Percentiles rank a stretch among this genome's conserved stretches.
phyloP scores from a whole-genome alignment of 352 stramenopile species.

The Phytopythium boreale region DNA sequence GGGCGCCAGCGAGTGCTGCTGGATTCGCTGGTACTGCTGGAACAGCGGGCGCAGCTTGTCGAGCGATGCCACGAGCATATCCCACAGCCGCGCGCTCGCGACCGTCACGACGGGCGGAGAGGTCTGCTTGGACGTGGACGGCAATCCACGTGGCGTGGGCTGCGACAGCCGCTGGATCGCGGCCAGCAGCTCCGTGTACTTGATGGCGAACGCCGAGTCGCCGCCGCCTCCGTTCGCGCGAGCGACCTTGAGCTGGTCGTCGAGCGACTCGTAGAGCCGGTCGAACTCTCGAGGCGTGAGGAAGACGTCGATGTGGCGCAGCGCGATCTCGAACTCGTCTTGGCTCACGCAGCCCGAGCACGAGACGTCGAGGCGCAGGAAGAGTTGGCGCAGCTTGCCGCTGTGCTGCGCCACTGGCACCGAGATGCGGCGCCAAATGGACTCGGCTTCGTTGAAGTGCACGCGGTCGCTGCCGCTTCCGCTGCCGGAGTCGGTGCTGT shows the following conservation, averaged over 20 bases:
- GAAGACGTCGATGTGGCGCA: constrained; percentile 74
- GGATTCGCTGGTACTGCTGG: constrained; percentile 49
- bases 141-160: constrained; percentile 12
- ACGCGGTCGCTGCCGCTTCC: background rate
- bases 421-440: constrained; percentile 56
- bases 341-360: constrained; percentile 55
- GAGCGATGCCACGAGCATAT: constrained; percentile 43
- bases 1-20: constrained; percentile 43
- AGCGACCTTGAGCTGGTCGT: constrained; percentile 29
- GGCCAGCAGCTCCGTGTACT: constrained; percentile 59
- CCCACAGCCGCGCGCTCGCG: constrained; percentile 56
- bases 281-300: constrained; percentile 65
- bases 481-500: background rate
- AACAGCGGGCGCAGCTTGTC: constrained; percentile 56
- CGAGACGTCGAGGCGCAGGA: constrained; percentile 78
- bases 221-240: constrained; percentile 4
- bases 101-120: constrained; percentile 43
- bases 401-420: constrained; percentile 41
- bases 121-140: constrained; percentile 34
- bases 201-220: constrained; percentile 35
- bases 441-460: constrained; percentile 35
- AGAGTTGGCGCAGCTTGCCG: constrained; percentile 74
- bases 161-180: constrained; percentile 40
- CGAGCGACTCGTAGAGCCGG: constrained; percentile 55
- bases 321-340: constrained; percentile 66